phyloP scores from a whole-genome alignment of 495 filamentous ascomycete species.

The Lophiostoma macrostomum region DNA sequence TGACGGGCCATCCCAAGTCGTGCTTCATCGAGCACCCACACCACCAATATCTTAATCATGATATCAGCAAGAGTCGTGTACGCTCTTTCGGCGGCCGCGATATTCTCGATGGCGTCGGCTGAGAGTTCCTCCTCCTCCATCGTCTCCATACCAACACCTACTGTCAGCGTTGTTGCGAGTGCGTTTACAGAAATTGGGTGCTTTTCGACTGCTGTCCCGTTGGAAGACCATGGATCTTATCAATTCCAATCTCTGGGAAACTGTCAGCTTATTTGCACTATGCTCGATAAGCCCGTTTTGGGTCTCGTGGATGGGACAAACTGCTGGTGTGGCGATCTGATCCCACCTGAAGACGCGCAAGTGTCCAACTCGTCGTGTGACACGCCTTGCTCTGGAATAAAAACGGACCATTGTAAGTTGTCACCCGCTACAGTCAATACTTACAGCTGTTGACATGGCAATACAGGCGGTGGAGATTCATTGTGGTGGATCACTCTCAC shows the following conservation, averaged over 20 bases:
- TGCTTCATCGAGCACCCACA: background rate
- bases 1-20: background rate
- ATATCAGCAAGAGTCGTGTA: slow-evolving; percentile 23
- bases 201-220: slow-evolving; percentile 40
- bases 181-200: slow-evolving; percentile 43
- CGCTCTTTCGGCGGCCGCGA: slow-evolving; percentile 19
- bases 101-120: slow-evolving; percentile 24
- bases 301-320: slow-evolving; percentile 44
- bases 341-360: slow-evolving; percentile 50
- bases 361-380: slow-evolving; percentile 54
- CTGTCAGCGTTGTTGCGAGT: slow-evolving; percentile 10
- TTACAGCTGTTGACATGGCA: background rate
- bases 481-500: slow-evolving; percentile 52
- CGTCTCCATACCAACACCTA: slow-evolving; percentile 23
- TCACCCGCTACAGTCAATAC: background rate
- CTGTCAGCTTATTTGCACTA: slow-evolving; percentile 44
- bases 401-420: slow-evolving; percentile 56
- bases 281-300: slow-evolving; percentile 38
- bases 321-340: slow-evolving; percentile 62
- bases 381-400: slow-evolving; percentile 55
- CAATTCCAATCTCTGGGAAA: slow-evolving; percentile 43
- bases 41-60: slow-evolving; percentile 19
- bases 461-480: slow-evolving; percentile 52
- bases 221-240: slow-evolving; percentile 39
- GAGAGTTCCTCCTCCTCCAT: background rate